Evolutionary conservation across 768 basidiomycete genomes (phyloP).

Genomic region (Clitopilus passeckerianus): DNA sequence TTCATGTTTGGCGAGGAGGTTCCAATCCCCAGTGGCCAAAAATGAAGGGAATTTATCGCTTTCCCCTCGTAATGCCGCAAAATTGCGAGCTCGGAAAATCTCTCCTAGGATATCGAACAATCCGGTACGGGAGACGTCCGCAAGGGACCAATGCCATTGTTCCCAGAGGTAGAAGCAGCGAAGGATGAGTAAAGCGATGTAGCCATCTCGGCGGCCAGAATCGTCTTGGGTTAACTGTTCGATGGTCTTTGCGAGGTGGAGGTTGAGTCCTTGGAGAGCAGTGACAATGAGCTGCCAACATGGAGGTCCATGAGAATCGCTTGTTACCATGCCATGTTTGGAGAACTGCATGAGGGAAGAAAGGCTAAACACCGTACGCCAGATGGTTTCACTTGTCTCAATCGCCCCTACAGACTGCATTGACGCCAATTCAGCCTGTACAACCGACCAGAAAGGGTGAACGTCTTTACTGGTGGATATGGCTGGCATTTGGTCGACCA

Average conservation of each 20-base stretch:
- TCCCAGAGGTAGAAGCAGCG: slow-evolving; percentile 72
- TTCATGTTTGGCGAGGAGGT: slow-evolving; percentile 44
- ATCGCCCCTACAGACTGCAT: slow-evolving; percentile 20
- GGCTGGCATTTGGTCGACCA: slow-evolving; percentile 25
- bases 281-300: slow-evolving; percentile 63
- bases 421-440: slow-evolving; percentile 28
- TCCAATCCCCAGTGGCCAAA: slow-evolving; percentile 49
- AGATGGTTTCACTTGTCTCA: slow-evolving; percentile 60
- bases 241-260: slow-evolving; percentile 19
- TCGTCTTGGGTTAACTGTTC: slow-evolving; percentile 18
- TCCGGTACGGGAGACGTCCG: slow-evolving; percentile 34
- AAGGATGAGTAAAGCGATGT: slow-evolving; percentile 61
- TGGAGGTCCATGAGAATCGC: slow-evolving; percentile 34
- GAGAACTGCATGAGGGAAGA: slow-evolving; percentile 81
- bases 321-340: slow-evolving; percentile 31
- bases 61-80: slow-evolving; percentile 64
- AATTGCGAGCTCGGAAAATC: slow-evolving; percentile 74
- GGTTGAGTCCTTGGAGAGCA: slow-evolving; percentile 55
- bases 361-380: slow-evolving; percentile 64
- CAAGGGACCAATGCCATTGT: slow-evolving; percentile 74
- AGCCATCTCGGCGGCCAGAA: slow-evolving; percentile 59
- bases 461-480: slow-evolving; percentile 8
- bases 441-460: slow-evolving; percentile 42
- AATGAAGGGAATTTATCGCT: slow-evolving; percentile 67
- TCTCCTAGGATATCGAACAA: slow-evolving; percentile 63